Conservation (phyloP, 192 early-diverging fungal genomes). For the Mortierella antarctica region DNA sequence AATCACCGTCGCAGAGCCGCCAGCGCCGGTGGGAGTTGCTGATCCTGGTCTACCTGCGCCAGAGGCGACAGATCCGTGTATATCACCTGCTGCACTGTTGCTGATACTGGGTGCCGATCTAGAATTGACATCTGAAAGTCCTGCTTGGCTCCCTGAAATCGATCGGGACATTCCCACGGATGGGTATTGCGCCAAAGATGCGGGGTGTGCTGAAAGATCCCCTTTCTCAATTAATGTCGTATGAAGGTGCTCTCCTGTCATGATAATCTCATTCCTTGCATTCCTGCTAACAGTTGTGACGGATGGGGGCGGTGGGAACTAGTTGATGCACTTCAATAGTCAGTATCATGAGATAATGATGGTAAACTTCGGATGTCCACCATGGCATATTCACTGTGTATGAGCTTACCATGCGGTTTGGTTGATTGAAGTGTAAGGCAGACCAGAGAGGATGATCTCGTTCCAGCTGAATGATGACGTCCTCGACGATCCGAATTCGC, state of each 20-base stretch:
- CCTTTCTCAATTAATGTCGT: conserved; percentile 44
- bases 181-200: conserved; percentile 18
- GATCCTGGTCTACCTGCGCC: conserved; percentile 13
- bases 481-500: conserved; percentile 80
- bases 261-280: conserved; percentile 47
- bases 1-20: conserved; percentile 26
- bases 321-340: conserved; percentile 3
- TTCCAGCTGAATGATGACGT: conserved; percentile 81
- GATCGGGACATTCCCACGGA: conserved; percentile 5
- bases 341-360: neutral
- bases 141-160: neutral
- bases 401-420: conserved; percentile 59
- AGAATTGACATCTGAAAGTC: neutral
- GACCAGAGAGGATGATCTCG: conserved; percentile 82
- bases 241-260: conserved; percentile 41
- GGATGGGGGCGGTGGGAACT: conserved; percentile 44
- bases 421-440: conserved; percentile 81
- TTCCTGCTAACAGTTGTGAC: conserved; percentile 47
- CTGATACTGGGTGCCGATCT: neutral
- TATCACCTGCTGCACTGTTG: neutral
- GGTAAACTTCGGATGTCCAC: neutral
- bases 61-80: conserved; percentile 3
- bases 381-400: neutral
- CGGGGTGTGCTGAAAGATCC: conserved; percentile 10
- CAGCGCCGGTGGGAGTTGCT: neutral